These are phyloP conservation scores for Macrophomina tecta DNA, from an alignment of 2,329 filamentous ascomycete genomes.

Conservation along the genomic window DNA sequence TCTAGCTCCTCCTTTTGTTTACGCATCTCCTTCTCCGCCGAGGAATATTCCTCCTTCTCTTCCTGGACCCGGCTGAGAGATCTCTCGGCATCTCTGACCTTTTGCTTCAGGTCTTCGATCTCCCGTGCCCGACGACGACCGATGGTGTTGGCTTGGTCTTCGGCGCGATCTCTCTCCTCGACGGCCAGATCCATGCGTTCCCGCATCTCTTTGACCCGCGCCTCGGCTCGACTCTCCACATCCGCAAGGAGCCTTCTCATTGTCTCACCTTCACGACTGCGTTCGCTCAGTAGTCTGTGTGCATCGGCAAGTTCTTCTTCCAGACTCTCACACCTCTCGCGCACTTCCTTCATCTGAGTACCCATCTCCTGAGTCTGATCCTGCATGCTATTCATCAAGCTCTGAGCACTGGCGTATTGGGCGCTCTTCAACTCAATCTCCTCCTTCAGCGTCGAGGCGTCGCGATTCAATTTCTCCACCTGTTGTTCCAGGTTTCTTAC, in stretches of 20 bases:
- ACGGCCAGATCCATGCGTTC: conserved; percentile 85
- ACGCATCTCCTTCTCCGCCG: conserved; percentile 75
- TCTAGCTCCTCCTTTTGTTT: conserved; percentile 78
- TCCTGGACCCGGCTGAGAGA: conserved; percentile 72
- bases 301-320: conserved; percentile 93
- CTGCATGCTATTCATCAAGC: conserved; percentile 87
- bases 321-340: conserved; percentile 79
- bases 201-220: conserved; percentile 85
- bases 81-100: conserved; percentile 80
- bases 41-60: conserved; percentile 79
- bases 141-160: conserved; percentile 84
- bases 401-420: conserved; percentile 85
- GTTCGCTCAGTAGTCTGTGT: conserved; percentile 82
- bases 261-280: conserved; percentile 89
- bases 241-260: conserved; percentile 90
- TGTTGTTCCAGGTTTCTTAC: conserved; percentile 79
- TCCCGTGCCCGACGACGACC: conserved; percentile 80
- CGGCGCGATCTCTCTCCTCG: conserved; percentile 91
- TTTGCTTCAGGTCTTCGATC: conserved; percentile 81
- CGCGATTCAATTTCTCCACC: conserved; percentile 68
- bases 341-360: conserved; percentile 88
- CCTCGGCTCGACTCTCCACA: conserved; percentile 81
- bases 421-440: conserved; percentile 84
- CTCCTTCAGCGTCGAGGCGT: conserved; percentile 72
- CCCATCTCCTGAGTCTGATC: conserved; percentile 88